Conservation (phyloP, 768 basidiomycete genomes). For the Leccinum variicolor region DNA sequence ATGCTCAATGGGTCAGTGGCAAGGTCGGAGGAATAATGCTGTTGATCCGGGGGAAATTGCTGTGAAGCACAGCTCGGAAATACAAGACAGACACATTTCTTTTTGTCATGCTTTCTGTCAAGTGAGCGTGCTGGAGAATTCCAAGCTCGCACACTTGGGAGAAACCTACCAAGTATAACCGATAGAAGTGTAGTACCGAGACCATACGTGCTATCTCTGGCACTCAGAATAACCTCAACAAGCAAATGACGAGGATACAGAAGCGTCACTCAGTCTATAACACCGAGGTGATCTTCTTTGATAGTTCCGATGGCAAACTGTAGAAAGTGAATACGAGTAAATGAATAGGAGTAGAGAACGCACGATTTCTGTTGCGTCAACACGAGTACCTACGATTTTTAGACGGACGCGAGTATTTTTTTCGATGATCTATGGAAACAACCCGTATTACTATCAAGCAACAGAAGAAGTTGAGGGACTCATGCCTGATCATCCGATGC, state of each 20-base stretch:
- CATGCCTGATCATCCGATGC: conserved; percentile 83
- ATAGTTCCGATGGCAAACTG: conserved; percentile 98
- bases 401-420: conserved; percentile 89
- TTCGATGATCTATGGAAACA: conserved; percentile 68
- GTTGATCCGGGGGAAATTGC: too few species aligned
- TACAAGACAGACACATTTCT: too few species aligned
- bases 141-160: background rate
- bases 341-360: conserved; percentile 29
- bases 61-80: too few species aligned
- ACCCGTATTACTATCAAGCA: background rate
- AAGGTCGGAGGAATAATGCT: too few species aligned
- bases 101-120: too few species aligned
- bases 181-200: too few species aligned
- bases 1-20: too few species aligned
- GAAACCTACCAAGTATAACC: background rate
- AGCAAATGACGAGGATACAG: background rate
- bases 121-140: too few species aligned
- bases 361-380: conserved; percentile 97
- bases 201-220: background rate
- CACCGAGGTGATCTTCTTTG: conserved; percentile 96
- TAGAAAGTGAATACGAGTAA: background rate
- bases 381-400: conserved; percentile 97
- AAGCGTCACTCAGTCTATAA: conserved; percentile 58
- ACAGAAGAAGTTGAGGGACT: background rate
- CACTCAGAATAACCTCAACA: background rate